phyloP scores from a whole-genome alignment of 129 eudicot genomes.

The Gnaphalium uliginosum region DNA sequence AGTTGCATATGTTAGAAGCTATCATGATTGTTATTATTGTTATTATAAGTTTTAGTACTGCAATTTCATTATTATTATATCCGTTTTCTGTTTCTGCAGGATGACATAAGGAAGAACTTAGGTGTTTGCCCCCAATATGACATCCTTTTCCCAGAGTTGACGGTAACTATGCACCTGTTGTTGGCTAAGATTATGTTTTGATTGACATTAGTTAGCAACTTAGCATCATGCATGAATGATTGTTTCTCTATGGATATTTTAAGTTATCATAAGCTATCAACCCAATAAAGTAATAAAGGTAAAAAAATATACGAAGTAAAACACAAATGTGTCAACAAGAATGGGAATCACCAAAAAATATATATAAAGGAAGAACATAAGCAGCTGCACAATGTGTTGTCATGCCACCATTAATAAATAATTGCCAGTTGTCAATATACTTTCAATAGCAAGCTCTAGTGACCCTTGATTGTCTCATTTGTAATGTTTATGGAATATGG shows the following conservation, averaged over 20 bases:
- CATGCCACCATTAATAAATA: not conserved
- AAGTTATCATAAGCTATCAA: conserved; percentile 4
- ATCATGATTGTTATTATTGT: not conserved
- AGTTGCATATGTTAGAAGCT: not conserved
- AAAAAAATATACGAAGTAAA: not conserved
- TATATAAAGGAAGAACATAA: too few relatives aligned
- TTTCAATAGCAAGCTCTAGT: not conserved
- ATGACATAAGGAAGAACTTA: conserved; percentile 85
- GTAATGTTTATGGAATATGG: too few relatives aligned
- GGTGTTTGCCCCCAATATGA: conserved; percentile 98
- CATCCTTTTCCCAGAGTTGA: conserved; percentile 91
- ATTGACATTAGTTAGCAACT: conserved; percentile 13
- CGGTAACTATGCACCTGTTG: conserved; percentile 51
- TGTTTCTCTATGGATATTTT: conserved; percentile 12
- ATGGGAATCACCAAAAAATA: not conserved
- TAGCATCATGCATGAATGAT: conserved; percentile 16
- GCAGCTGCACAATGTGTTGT: not conserved
- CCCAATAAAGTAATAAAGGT: not conserved
- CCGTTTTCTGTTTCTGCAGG: conserved; percentile 57
- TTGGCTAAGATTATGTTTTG: conserved; percentile 21
- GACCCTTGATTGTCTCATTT: not conserved
- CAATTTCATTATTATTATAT: not conserved
- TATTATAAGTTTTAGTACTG: not conserved
- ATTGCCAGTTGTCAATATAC: not conserved
- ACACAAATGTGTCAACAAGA: not conserved